Conservation (phyloP, 2,329 filamentous ascomycete genomes). For the Nigrospora sphaerica region DNA sequence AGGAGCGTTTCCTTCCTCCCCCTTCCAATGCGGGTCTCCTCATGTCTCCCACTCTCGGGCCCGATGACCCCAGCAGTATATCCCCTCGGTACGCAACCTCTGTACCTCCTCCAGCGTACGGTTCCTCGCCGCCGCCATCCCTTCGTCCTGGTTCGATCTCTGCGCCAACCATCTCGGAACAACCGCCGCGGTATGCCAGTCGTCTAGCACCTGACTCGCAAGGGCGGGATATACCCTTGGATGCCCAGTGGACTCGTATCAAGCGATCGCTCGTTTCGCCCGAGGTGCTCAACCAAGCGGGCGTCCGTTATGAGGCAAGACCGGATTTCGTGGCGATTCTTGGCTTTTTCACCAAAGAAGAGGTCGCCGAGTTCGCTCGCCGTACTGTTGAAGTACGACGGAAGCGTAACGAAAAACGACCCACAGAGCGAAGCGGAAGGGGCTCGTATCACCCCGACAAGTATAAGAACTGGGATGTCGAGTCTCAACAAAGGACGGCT, state of each 20-base stretch:
- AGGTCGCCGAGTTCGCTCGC: conserved; percentile 45
- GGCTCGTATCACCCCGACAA: conserved; percentile 22
- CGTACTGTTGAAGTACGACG: conserved; percentile 38
- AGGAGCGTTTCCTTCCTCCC: conserved; percentile 22
- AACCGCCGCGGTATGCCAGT: conserved; percentile 15
- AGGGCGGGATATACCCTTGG: conserved; percentile 47
- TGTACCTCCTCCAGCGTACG: conserved; percentile 26
- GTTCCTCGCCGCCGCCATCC: conserved; percentile 20
- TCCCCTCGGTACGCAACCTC: conserved; percentile 33
- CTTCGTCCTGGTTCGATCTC: conserved; percentile 16
- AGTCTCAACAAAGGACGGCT: conserved; percentile 2
- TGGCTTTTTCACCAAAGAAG: conserved; percentile 42
- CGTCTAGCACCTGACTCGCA: conserved; percentile 49
- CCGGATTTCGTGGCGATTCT: conserved; percentile 55
- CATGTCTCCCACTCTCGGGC: conserved; percentile 21
- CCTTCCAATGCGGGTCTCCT: conserved; percentile 26
- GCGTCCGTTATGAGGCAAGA: conserved; percentile 52
- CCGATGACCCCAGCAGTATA: conserved; percentile 19
- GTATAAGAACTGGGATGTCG: conserved; percentile 22
- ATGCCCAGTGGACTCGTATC: conserved; percentile 55
- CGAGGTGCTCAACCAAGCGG: conserved; percentile 47
- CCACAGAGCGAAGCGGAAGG: conserved; percentile 8
- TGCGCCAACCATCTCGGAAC: conserved; percentile 13
- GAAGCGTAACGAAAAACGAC: conserved; percentile 22
- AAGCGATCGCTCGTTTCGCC: conserved; percentile 48